Conservation (phyloP, 2,329 filamentous ascomycete species). For the Curvularia hawaiiensis region DNA sequence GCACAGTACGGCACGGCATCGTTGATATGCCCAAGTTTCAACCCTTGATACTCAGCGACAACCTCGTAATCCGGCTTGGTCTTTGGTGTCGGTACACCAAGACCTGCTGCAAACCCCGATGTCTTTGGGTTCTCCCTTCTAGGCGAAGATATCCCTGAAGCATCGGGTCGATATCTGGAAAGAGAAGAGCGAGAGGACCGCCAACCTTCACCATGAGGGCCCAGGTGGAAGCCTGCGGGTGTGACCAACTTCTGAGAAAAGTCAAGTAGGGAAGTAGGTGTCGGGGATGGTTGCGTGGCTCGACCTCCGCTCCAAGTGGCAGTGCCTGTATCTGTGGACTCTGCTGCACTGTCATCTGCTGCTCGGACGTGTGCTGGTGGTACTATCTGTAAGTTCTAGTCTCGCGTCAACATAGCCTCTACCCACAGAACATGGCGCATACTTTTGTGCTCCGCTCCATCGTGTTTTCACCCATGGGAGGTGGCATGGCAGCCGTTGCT, state of each 20-base stretch:
- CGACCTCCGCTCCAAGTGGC: neutral
- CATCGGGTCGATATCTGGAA: neutral
- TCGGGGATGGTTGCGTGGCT: neutral
- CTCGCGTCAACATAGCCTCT: neutral
- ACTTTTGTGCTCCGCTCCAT: neutral
- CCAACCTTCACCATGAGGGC: neutral
- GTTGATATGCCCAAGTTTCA: slow-evolving; percentile 6
- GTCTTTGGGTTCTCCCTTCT: slow-evolving; percentile 3
- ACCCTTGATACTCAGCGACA: slow-evolving; percentile 5
- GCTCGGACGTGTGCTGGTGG: neutral
- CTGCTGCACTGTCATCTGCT: neutral
- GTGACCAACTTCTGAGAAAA: slow-evolving; percentile 1
- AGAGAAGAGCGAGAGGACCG: neutral
- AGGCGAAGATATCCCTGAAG: neutral
- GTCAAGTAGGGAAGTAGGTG: neutral
- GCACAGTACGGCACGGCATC: slow-evolving; percentile 12
- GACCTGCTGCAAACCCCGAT: neutral
- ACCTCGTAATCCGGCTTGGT: slow-evolving; percentile 1
- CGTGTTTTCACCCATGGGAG: neutral
- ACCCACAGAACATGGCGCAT: neutral
- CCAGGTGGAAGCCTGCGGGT: slow-evolving; percentile 1
- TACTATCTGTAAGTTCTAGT: neutral
- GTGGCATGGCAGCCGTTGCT: neutral
- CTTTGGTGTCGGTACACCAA: slow-evolving; percentile 3
- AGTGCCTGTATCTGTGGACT: neutral